A percentile compares a stretch with the other conserved stretches of the same genome.
Conservation (phyloP, 495 filamentous ascomycete species). For the Xylaria flabelliformis region DNA sequence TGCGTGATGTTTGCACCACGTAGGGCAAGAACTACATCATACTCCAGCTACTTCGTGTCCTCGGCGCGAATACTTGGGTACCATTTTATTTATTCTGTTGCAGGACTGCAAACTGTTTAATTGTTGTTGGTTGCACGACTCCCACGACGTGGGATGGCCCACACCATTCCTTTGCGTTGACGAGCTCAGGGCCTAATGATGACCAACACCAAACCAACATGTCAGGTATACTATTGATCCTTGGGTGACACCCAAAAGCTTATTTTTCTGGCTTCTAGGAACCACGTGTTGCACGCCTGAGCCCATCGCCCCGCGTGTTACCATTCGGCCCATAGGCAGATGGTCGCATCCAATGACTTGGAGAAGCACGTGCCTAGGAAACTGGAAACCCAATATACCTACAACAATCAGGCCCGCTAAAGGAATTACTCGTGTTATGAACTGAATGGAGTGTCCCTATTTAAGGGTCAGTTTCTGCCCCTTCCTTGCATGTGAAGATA, state of each 20-base stretch:
- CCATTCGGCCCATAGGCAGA: neutral
- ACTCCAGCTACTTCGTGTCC: neutral
- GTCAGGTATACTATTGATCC: conserved; percentile 1
- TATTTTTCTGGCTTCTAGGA: conserved; percentile 9
- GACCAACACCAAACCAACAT: conserved; percentile 15
- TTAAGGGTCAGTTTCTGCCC: neutral
- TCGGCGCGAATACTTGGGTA: neutral
- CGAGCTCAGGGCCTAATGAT: neutral
- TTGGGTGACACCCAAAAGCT: neutral
- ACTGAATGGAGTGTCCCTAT: conserved; percentile 10
- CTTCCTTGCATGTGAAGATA: conserved; percentile 6
- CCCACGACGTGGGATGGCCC: conserved; percentile 22
- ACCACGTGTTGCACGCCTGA: conserved; percentile 23
- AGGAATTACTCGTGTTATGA: neutral
- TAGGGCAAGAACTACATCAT: neutral
- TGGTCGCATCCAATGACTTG: conserved; percentile 13
- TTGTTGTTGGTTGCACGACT: conserved; percentile 16
- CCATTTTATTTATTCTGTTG: neutral
- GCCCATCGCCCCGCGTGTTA: conserved; percentile 14
- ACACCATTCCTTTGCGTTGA: conserved; percentile 22
- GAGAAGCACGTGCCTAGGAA: conserved; percentile 7
- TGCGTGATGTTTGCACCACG: neutral
- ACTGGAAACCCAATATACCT: neutral
- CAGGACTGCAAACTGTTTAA: conserved; percentile 10
- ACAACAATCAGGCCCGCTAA: neutral